Evolutionary conservation across 805 yeast species (phyloP), one percentile per base, ranked within the genome.

Genomic region (Ogataea paradorogensis): DNA sequence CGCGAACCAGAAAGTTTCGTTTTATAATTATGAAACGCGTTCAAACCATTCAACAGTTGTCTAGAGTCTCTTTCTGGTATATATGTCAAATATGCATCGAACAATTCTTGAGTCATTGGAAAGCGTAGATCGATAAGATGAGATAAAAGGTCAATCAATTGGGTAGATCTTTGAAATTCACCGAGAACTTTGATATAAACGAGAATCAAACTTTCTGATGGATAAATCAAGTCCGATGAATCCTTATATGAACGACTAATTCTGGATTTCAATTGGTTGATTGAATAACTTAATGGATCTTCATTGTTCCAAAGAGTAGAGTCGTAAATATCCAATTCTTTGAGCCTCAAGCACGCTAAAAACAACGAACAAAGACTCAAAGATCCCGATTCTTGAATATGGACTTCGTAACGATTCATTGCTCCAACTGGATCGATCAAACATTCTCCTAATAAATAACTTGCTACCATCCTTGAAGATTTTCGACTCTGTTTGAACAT

Each of bases 241-340:
- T 63, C 68, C 1, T 51, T 49, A 18, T 42, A 45, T 0, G 63
- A 49, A n/a, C 59, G 69, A 28, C 73, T 61, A 1, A 69, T 65
- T 49, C 60, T 56, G 20, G 45, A 45, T 41, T 75, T 70, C 58
- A 82, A 75, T 53, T 82, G 85, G 27, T 66, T 70, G 2, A 79
- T 66, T 0, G 84, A 80, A 18, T 78, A 65, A 48, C 81, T 86
- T 1, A 82, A 66, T 0, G 89, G 84, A 37, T 62, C 73, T 15
- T 65, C 76, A 82, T 62, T 62, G 8, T 66, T 77, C 86, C 86
- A 81, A 13, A 43, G 39, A 5, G 46, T 30, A 1, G 32, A 13
- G 7, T 46, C 38, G 30, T 48, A 42, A 2, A 9, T 23, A 1
- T 38, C 50, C 15, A 30, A 35, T 37, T 53, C 58, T 27, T 46